A percentile compares a stretch with the other conserved stretches of the same genome.
Evolutionary conservation across 805 yeast species (phyloP).

Genomic region (Wickerhamiella spandovensis): DNA sequence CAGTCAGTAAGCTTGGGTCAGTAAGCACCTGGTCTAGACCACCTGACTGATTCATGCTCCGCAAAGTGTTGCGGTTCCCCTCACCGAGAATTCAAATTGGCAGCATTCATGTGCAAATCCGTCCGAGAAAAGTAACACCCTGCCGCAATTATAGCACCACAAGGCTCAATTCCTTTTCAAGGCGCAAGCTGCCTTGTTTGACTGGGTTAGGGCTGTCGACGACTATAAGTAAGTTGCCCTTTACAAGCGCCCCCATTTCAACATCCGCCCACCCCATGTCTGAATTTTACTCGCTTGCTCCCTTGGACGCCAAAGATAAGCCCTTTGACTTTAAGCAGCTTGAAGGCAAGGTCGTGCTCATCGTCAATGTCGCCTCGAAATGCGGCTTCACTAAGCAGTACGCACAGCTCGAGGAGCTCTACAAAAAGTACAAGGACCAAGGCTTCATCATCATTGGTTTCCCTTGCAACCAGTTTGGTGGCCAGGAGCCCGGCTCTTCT

Average conservation of each 20-base stretch:
- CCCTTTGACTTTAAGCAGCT: conserved; percentile 46
- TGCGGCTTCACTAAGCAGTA: conserved; percentile 73
- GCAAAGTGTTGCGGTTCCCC: background rate
- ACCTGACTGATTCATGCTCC: background rate
- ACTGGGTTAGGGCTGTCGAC: background rate
- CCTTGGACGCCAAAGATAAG: conserved; percentile 47
- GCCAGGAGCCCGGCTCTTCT: conserved; percentile 57
- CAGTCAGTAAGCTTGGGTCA: background rate
- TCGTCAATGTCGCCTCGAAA: conserved; percentile 82
- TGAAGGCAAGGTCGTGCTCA: conserved; percentile 66
- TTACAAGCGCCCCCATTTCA: background rate
- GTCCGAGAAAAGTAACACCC: too few species aligned
- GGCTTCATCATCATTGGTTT: conserved; percentile 66
- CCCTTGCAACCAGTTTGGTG: conserved; percentile 87
- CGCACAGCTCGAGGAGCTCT: conserved; percentile 52
- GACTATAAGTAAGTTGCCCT: background rate
- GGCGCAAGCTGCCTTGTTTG: background rate
- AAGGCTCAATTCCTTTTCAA: background rate
- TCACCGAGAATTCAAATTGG: too few species aligned
- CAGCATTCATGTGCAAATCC: too few species aligned
- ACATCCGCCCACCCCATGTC: conserved; percentile 28
- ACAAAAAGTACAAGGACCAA: conserved; percentile 46
- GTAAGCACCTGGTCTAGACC: background rate
- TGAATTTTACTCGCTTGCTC: conserved; percentile 51
- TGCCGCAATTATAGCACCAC: background rate